Base-by-base conservation (phyloP, 2,329 filamentous ascomycete species). In the Pseudocercospora pini-densiflorae region DNA sequence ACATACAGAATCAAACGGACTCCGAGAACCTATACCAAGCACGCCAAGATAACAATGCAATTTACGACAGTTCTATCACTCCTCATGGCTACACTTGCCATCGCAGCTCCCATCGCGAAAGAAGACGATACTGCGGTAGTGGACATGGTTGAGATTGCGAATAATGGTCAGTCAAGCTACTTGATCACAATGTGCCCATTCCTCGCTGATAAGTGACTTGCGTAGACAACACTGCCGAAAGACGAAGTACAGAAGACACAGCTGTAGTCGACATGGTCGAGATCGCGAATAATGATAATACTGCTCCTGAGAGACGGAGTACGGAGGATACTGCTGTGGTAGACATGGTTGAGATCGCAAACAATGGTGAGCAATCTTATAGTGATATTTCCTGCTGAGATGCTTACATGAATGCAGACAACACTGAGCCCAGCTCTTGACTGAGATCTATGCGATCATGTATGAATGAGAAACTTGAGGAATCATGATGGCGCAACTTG, bases 341-440 rank as follows among this genome's bases (percentile, higher is more conserved):
- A 9, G 43, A 61, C 16, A 61, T 61, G 43, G 40, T 61, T 9
- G 59, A 61, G 59, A 54, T 61, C 19, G 59, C 43, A n/a, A 36
- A 61, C 10, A 51, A 29, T 33, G 59, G 59, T 61, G 7, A 61
- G n/a, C n/a, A n/a, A n/a, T n/a, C n/a, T n/a, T n/a, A n/a, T n/a
- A n/a, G n/a, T n/a, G n/a, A n/a, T n/a, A n/a, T n/a, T n/a, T n/a
- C n/a, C n/a, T n/a, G n/a, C n/a, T n/a, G n/a, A n/a, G n/a, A n/a
- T n/a, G n/a, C n/a, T n/a, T n/a, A n/a, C n/a, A n/a, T n/a, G 36
- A 16, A n/a, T 3, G 36, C 5, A 40, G 36, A 40, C 5, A 40
- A 40, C n/a, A n/a, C 36, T n/a, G 16, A 40, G 36, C 12, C 36
- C 1, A 40, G 36, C 1, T 40, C 36, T 40, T 40, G 16, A 40